Evolutionary conservation across 805 yeast species (phyloP).

Genomic region (Ogataea siamensis): DNA sequence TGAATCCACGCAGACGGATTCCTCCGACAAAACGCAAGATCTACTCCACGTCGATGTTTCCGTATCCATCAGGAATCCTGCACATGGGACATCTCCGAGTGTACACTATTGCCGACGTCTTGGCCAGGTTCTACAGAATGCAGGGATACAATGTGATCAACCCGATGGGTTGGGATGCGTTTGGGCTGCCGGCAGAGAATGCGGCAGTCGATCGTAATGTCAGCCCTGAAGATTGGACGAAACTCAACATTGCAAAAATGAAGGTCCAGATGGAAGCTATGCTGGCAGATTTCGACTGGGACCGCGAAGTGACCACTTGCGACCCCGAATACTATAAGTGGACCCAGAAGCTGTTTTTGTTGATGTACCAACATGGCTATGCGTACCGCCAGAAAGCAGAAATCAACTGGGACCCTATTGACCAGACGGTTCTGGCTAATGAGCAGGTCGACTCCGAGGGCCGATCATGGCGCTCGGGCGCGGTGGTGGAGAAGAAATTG

Average conservation of each 20-base stretch:
- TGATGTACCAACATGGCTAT: conserved; percentile 68
- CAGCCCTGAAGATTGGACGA: conserved; percentile 84
- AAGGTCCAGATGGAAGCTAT: conserved; percentile 73
- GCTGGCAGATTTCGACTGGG: conserved; percentile 93
- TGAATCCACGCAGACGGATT: conserved; percentile 32
- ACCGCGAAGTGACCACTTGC: conserved; percentile 82
- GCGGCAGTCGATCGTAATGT: conserved; percentile 89
- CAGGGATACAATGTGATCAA: conserved; percentile 79
- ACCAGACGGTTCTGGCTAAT: conserved; percentile 89
- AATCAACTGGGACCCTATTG: conserved; percentile 98
- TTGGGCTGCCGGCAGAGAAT: conserved; percentile 97
- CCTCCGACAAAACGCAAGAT: conserved; percentile 30
- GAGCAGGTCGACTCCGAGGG: conserved; percentile 95
- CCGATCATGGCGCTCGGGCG: conserved; percentile 96
- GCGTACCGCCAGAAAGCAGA: conserved; percentile 86
- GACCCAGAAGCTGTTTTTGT: conserved; percentile 83
- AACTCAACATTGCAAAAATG: conserved; percentile 77
- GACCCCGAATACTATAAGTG: conserved; percentile 84
- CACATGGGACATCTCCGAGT: conserved; percentile 96
- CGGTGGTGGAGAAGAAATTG: conserved; percentile 76
- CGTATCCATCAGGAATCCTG: conserved; percentile 90
- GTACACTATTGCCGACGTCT: conserved; percentile 82
- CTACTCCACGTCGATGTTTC: conserved; percentile 85
- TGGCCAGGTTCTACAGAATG: conserved; percentile 75
- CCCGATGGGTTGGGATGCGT: conserved; percentile 99